A percentile compares a stretch with the other conserved stretches of the same genome.
Conservation (phyloP, 805 yeast species). For the Monosporozyma siamensis region DNA sequence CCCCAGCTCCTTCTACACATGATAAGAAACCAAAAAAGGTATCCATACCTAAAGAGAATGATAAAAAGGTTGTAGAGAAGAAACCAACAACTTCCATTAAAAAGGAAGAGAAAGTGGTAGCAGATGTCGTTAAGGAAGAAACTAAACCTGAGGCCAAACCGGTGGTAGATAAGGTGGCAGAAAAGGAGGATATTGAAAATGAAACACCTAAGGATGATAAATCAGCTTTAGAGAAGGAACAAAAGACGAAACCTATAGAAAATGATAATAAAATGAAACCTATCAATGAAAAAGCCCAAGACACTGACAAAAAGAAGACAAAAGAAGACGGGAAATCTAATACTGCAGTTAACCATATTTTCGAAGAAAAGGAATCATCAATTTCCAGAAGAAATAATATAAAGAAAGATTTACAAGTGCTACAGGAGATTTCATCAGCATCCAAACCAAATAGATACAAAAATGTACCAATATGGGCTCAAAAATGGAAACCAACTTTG, state of each 20-base stretch:
- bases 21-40: slow-evolving; percentile 1
- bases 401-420: slow-evolving; percentile 25
- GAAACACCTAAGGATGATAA: background rate
- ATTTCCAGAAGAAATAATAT: slow-evolving; percentile 27
- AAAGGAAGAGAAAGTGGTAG: background rate
- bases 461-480: slow-evolving; percentile 78
- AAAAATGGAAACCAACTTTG: slow-evolving; percentile 48
- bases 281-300: too few species aligned
- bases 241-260: background rate
- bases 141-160: background rate
- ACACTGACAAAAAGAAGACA: background rate
- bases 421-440: slow-evolving; percentile 23
- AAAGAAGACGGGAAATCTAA: too few species aligned
- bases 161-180: background rate
- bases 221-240: too few species aligned
- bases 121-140: background rate
- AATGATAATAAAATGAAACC: too few species aligned
- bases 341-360: slow-evolving; percentile 17
- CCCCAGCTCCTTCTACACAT: background rate
- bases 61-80: background rate
- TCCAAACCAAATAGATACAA: slow-evolving; percentile 54
- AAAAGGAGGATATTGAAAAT: background rate
- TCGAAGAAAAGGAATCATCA: slow-evolving; percentile 25
- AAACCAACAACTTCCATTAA: background rate
- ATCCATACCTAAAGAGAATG: background rate